A percentile compares a stretch with the other conserved stretches of the same genome.
These are phyloP conservation scores for Tagetes patula DNA, from an alignment of 129 eudicot species.

Conservation along the genomic window DNA sequence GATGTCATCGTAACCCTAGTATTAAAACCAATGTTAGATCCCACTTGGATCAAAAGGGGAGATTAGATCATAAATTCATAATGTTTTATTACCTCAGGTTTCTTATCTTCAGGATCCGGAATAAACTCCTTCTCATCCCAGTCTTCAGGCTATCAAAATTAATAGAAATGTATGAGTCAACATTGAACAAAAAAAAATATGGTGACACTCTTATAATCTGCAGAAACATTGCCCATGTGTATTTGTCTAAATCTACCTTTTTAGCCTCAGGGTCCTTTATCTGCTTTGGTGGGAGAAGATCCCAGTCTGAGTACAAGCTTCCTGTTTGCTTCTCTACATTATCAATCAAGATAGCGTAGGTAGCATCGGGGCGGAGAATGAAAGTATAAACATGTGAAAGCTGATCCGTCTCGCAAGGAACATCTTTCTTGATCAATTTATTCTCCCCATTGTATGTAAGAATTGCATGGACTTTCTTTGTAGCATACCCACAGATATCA, in stretches of 20 bases:
- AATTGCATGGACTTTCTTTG: slow-evolving; percentile 95
- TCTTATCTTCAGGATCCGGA: slow-evolving; percentile 94
- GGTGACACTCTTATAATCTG: background rate
- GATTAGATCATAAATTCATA: background rate
- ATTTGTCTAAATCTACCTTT: slow-evolving; percentile 44
- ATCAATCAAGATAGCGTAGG: slow-evolving; percentile 86
- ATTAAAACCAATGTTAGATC: background rate
- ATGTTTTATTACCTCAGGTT: slow-evolving; percentile 70
- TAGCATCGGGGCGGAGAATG: slow-evolving; percentile 91
- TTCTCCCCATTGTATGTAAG: slow-evolving; percentile 83
- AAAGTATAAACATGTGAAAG: slow-evolving; percentile 90
- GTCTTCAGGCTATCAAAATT: slow-evolving; percentile 77
- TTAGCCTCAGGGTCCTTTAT: slow-evolving; percentile 96
- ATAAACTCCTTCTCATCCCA: slow-evolving; percentile 97
- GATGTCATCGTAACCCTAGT: slow-evolving; percentile 89
- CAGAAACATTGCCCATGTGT: background rate
- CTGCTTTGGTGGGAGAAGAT: slow-evolving; percentile 82
- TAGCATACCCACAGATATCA: slow-evolving; percentile 90
- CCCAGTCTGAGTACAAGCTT: slow-evolving; percentile 92
- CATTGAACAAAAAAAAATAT: background rate
- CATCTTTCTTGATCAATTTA: slow-evolving; percentile 92
- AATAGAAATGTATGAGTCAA: background rate
- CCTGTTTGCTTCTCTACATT: slow-evolving; percentile 89
- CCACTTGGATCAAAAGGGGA: background rate
- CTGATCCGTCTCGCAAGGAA: slow-evolving; percentile 97